A percentile compares a stretch with the other conserved stretches of the same genome.
Conservation (phyloP, 192 early-diverging fungal genomes). For the Rhizoclosmatium sp. region DNA sequence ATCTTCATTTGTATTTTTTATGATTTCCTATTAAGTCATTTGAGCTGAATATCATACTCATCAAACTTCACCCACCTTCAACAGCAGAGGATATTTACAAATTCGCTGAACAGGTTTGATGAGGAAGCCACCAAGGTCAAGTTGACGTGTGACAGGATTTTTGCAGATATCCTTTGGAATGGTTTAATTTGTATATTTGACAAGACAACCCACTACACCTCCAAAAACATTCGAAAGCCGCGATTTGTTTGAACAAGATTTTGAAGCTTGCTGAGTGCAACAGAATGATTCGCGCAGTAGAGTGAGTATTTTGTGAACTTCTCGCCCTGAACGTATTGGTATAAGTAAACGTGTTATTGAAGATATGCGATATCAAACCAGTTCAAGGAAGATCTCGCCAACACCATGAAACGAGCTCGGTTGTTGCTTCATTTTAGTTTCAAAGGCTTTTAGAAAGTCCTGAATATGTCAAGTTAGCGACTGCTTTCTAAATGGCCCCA, state of each 20-base stretch:
- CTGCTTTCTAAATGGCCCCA: neutral
- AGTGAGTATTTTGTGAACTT: constrained; percentile 55
- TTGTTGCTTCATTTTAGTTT: constrained; percentile 40
- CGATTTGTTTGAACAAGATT: constrained; percentile 45
- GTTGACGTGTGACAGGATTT: constrained; percentile 47
- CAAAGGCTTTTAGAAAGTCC: constrained; percentile 52
- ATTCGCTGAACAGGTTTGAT: constrained; percentile 99
- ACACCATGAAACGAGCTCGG: constrained; percentile 45
- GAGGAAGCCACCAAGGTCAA: constrained; percentile 67
- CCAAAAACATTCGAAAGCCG: constrained; percentile 53
- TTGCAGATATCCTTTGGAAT: constrained; percentile 49
- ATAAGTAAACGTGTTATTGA: neutral
- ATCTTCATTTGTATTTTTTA: constrained; percentile 56
- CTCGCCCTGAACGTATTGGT: constrained; percentile 37
- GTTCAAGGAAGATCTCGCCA: constrained; percentile 49
- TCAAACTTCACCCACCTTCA: constrained; percentile 45
- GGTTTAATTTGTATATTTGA: neutral
- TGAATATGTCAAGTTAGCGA: constrained; percentile 9
- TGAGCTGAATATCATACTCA: neutral
- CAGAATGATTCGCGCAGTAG: constrained; percentile 58
- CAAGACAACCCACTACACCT: constrained; percentile 36
- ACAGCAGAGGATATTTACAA: constrained; percentile 97
- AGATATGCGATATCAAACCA: constrained; percentile 36
- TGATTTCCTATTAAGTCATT: constrained; percentile 52
- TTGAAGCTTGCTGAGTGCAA: constrained; percentile 45